Evolutionary conservation across 2,329 filamentous ascomycete species (phyloP).

Genomic region (Rhinocladiella mackenziei): DNA sequence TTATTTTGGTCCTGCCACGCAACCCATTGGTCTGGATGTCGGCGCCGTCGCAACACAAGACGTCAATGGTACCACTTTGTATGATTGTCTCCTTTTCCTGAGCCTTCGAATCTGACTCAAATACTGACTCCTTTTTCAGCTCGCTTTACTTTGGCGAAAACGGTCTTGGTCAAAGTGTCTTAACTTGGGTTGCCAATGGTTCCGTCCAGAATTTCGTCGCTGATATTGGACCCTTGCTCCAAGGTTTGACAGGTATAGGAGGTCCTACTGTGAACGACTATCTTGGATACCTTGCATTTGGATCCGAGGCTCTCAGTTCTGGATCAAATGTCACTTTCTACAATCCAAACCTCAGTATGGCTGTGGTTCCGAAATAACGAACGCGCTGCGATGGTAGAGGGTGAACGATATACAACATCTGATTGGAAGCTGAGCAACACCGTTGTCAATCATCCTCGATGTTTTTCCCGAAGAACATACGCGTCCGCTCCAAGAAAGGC

Average conservation of each 20-base stretch:
- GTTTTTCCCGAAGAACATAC: background rate
- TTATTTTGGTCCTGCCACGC: slow-evolving; percentile 44
- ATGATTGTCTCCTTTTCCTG: background rate
- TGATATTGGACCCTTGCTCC: slow-evolving; percentile 47
- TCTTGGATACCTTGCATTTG: slow-evolving; percentile 52
- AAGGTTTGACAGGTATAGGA: slow-evolving; percentile 33
- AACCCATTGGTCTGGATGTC: slow-evolving; percentile 45
- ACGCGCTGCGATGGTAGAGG: background rate
- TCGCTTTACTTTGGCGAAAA: slow-evolving; percentile 45
- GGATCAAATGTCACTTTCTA: slow-evolving; percentile 48
- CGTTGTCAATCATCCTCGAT: background rate
- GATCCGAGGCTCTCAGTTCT: slow-evolving; percentile 49
- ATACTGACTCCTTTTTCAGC: slow-evolving; percentile 3
- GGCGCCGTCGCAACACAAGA: slow-evolving; percentile 36
- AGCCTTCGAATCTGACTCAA: background rate
- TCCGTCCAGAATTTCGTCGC: slow-evolving; percentile 44
- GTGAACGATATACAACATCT: background rate
- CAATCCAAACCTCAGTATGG: slow-evolving; percentile 37
- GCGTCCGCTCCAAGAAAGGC: background rate
- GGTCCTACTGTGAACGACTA: slow-evolving; percentile 45
- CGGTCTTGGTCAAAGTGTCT: slow-evolving; percentile 42
- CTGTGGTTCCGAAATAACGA: slow-evolving; percentile 24
- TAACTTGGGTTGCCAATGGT: slow-evolving; percentile 48
- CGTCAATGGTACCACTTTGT: slow-evolving; percentile 43
- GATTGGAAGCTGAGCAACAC: background rate